Percentiles rank a stretch among this genome's conserved stretches.
Evolutionary conservation across 495 filamentous ascomycete genomes (phyloP).

Genomic region (Tuber borchii): DNA sequence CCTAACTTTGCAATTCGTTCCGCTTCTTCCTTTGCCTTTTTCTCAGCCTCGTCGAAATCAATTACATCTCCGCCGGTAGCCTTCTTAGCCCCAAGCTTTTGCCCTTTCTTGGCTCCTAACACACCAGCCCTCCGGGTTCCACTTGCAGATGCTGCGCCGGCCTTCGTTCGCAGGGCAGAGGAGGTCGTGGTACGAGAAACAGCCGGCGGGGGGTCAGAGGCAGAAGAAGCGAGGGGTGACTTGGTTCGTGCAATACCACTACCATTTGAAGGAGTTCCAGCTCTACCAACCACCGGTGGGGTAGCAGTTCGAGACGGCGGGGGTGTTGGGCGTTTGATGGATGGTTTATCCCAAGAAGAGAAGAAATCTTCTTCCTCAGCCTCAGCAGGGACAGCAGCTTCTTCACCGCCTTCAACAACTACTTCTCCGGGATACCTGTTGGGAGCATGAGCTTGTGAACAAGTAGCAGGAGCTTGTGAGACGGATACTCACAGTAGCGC

Average conservation of each 20-base stretch:
- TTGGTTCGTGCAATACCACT: conserved; percentile 66
- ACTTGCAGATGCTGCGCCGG: conserved; percentile 46
- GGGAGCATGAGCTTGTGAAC: conserved; percentile 25
- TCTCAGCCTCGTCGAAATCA: conserved; percentile 95
- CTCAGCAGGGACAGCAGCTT: conserved; percentile 68
- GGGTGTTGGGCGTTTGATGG: conserved; percentile 93
- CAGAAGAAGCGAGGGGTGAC: conserved; percentile 67
- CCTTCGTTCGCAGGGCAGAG: conserved; percentile 63
- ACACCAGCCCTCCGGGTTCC: conserved; percentile 68
- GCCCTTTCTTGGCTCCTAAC: conserved; percentile 79
- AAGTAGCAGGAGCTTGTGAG: neutral
- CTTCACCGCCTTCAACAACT: conserved; percentile 68
- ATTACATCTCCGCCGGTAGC: conserved; percentile 62
- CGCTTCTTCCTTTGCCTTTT: conserved; percentile 93
- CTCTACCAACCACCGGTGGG: conserved; percentile 75
- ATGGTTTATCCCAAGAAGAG: conserved; percentile 95
- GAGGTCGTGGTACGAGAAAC: conserved; percentile 68
- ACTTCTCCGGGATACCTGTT: conserved; percentile 78
- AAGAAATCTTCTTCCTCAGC: conserved; percentile 93
- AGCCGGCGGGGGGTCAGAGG: conserved; percentile 50
- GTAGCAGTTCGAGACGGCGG: conserved; percentile 87
- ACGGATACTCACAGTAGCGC: conserved; percentile 60
- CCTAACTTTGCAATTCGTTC: conserved; percentile 95
- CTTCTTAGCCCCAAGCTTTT: conserved; percentile 89
- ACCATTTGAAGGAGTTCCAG: conserved; percentile 60